These are phyloP conservation scores for Diaporthe citrichinensis DNA, from an alignment of 2,329 filamentous ascomycete species.

Conservation along the genomic window DNA sequence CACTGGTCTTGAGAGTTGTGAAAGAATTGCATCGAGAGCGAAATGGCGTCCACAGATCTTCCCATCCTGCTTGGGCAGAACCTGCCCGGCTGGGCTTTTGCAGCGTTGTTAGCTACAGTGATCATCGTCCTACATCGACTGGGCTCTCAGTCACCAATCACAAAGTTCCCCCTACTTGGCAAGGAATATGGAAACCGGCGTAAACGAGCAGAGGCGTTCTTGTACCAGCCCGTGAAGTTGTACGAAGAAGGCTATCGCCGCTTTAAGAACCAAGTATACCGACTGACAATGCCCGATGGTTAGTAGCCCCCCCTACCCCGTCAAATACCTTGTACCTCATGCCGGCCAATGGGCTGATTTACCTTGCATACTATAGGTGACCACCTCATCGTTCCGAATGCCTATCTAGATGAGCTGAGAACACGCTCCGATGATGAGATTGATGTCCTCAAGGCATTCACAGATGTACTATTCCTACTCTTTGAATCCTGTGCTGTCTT, in stretches of 20 bases:
- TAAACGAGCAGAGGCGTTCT: slow-evolving; percentile 32
- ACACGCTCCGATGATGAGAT: slow-evolving; percentile 48
- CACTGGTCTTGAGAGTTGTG: neutral
- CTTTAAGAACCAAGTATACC: slow-evolving; percentile 38
- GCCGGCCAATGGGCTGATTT: neutral
- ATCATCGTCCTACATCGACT: slow-evolving; percentile 13
- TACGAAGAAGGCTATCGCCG: slow-evolving; percentile 36
- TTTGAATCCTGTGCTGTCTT: accelerated
- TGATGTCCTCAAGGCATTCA: slow-evolving; percentile 45
- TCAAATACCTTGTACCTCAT: too few relatives aligned
- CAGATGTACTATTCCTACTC: slow-evolving; percentile 27
- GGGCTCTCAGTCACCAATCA: neutral
- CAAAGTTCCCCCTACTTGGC: slow-evolving; percentile 32
- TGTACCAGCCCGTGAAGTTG: slow-evolving; percentile 13
- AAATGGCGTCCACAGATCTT: neutral
- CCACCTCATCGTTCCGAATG: slow-evolving; percentile 48
- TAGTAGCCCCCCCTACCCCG: neutral
- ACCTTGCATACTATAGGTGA: slow-evolving; percentile 44
- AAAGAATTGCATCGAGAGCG: neutral
- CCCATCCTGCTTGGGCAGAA: neutral
- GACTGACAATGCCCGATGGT: slow-evolving; percentile 38
- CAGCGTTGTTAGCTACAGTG: neutral
- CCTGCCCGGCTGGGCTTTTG: slow-evolving; percentile 14
- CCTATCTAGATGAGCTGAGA: slow-evolving; percentile 49
- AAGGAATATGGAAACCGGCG: slow-evolving; percentile 33